Evolutionary conservation across 1,284 basidiomycete genomes (phyloP).

Genomic region (Trametes hirsuta): DNA sequence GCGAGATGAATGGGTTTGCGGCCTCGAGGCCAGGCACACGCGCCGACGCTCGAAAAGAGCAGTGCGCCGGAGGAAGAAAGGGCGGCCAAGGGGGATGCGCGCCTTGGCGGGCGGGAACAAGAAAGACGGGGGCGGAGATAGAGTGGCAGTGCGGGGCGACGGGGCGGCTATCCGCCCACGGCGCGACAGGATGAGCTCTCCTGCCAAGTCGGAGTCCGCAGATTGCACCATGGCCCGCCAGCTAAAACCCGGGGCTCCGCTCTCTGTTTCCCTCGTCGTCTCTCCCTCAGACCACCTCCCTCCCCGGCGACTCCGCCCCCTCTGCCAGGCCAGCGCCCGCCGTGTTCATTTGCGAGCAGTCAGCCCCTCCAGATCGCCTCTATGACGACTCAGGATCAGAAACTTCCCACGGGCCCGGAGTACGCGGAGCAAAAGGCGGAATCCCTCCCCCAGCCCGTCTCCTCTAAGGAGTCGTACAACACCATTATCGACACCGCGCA

Average conservation of each 20-base stretch:
- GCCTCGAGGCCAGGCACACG: too few relatives aligned
- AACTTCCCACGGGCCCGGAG: constrained; percentile 16
- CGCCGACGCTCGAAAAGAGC: too few relatives aligned
- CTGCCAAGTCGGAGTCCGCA: constrained; percentile 22
- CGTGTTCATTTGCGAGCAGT: not conserved
- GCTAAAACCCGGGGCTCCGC: constrained; percentile 18
- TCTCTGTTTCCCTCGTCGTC: constrained; percentile 11
- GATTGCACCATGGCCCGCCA: constrained; percentile 19
- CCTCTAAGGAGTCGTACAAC: constrained; percentile 19
- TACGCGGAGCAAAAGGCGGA: constrained; percentile 28
- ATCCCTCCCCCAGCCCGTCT: constrained; percentile 27
- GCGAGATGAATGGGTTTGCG: too few relatives aligned
- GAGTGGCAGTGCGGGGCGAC: constrained; percentile 24
- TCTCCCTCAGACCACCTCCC: constrained; percentile 3
- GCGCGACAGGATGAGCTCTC: not conserved
- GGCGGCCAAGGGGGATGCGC: constrained; percentile 1
- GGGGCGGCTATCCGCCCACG: constrained; percentile 25
- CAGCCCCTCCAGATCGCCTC: not conserved
- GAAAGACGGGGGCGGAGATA: constrained; percentile 22
- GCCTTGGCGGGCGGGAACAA: not conserved
- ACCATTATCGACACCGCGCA: constrained; percentile 25
- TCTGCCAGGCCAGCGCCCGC: not conserved
- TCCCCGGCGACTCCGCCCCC: not conserved
- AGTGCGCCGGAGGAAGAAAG: not conserved
- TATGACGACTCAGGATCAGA: constrained; percentile 4